A percentile compares a stretch with the other conserved stretches of the same genome.
Evolutionary conservation across 257 asterid species (phyloP).

Genomic region (Jacaranda mimosifolia): DNA sequence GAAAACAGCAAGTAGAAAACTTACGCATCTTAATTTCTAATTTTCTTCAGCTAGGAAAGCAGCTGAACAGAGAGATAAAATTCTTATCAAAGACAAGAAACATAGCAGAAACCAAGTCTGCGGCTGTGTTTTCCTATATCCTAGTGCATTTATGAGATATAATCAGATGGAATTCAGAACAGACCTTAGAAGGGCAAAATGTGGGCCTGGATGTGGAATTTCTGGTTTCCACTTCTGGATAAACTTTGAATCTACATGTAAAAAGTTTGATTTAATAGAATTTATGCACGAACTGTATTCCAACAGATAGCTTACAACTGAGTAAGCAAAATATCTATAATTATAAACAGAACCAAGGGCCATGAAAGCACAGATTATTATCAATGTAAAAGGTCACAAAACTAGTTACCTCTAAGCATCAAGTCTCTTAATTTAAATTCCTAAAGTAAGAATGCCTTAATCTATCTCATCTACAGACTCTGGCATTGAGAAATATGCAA

Average conservation of each 20-base stretch:
- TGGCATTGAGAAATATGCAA: slow-evolving; percentile 4
- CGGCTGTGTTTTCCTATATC: background rate
- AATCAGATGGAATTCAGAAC: slow-evolving; percentile 34
- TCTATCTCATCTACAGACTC: background rate
- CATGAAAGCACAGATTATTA: background rate
- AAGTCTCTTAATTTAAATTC: slow-evolving; percentile 19
- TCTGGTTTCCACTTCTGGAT: slow-evolving; percentile 95
- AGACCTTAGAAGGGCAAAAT: slow-evolving; percentile 89
- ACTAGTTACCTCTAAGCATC: slow-evolving; percentile 18
- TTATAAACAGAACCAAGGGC: slow-evolving; percentile 6
- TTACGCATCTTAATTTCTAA: background rate
- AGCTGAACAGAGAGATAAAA: slow-evolving; percentile 14
- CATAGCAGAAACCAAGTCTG: background rate
- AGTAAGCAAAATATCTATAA: background rate
- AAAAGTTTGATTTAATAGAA: slow-evolving; percentile 37
- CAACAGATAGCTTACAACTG: background rate
- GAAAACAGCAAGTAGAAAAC: slow-evolving; percentile 17
- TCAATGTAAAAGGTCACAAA: background rate
- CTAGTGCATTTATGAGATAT: slow-evolving; percentile 7
- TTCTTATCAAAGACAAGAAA: slow-evolving; percentile 19
- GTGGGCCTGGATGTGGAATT: slow-evolving; percentile 78
- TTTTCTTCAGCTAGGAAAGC: slow-evolving; percentile 20
- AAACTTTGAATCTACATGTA: slow-evolving; percentile 79
- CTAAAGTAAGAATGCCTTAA: slow-evolving; percentile 1
- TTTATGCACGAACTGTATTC: slow-evolving; percentile 9